Evolutionary conservation across 2,329 filamentous ascomycete genomes (phyloP), one percentile per base, ranked within the genome.

Genomic region (Furcasterigmium furcatum): DNA sequence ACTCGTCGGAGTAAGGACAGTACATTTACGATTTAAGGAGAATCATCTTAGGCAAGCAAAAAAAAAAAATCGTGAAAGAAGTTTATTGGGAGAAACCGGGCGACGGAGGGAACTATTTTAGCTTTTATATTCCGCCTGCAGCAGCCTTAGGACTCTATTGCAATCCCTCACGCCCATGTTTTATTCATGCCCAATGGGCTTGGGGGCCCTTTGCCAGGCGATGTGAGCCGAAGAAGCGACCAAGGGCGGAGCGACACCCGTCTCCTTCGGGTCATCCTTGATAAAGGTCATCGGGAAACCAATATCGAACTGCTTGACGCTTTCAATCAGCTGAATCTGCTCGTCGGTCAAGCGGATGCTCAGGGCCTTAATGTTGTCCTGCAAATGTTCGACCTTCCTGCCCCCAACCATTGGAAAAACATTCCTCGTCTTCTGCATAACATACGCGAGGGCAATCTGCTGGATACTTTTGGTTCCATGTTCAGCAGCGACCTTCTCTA

Each of bases 401-500:
- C 72, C 73, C 3, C 77, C 78, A 12, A 80, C 56, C 39, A 81
- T 71, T 1, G 77, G 77, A 49, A 76, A 73, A 19, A 80, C 76
- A 48, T 79, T 68, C 1, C 70, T 68, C 1, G 72, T 64, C 63
- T 80, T 81, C 50, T 67, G 59, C 54, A 70, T 60, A 10, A 78
- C 66, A 48, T 80, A 80, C 6, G 75, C 74, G 41, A 79, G 60
- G 0, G 76, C 76, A 25, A 88, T 66, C 30, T 76, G 76, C 4
- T 82, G 85, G 40, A 88, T 72, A 27, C 74, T 67, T 2, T 55
- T 78, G 43, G 74, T 67, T 2, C 76, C 75, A 53, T 83, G 77
- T 47, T 73, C 68, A 8, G 72, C 70, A 1, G 79, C 81, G 8
- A 87, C 73, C 54, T 79, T 72, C 22, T 77, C 81, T 1, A 90